These are phyloP conservation scores for Carex pumila DNA, from an alignment of 176 grass and related monocot genomes.

Conservation along the genomic window DNA sequence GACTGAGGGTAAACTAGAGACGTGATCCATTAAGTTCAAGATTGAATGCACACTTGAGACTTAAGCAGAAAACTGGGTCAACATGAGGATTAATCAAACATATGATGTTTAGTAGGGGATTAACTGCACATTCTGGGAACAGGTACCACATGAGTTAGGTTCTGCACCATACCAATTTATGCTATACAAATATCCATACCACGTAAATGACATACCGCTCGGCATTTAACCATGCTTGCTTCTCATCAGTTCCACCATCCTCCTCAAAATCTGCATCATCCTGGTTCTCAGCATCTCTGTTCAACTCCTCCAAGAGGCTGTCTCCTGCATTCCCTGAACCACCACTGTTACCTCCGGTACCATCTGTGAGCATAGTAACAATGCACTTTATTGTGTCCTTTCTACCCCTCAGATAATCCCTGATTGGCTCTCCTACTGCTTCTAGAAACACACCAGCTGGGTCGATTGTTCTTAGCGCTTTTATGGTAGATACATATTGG, in stretches of 20 bases:
- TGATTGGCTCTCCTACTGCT: conserved; percentile 98
- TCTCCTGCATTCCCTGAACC: conserved; percentile 65
- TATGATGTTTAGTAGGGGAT: background rate
- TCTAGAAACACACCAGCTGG: conserved; percentile 94
- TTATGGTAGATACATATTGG: conserved; percentile 95
- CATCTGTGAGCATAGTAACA: conserved; percentile 92
- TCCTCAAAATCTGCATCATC: conserved; percentile 70
- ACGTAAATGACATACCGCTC: conserved; percentile 53
- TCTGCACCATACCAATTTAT: background rate
- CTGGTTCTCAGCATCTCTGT: conserved; percentile 86
- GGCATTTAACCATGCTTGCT: conserved; percentile 92
- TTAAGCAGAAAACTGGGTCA: background rate
- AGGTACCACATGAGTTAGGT: background rate
- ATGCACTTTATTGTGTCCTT: conserved; percentile 99
- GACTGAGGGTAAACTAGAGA: background rate
- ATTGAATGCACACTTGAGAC: background rate
- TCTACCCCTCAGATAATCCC: conserved; percentile 91
- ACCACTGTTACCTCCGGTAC: conserved; percentile 58
- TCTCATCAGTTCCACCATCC: conserved; percentile 80
- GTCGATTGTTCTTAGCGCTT: conserved; percentile 81
- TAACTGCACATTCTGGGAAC: background rate
- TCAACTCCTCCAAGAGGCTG: conserved; percentile 92
- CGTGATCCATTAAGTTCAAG: background rate
- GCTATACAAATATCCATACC: conserved; percentile 7
- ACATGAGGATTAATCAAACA: background rate